Conservation (phyloP, 1,139 yeast genomes). For the Pichia sp. region DNA sequence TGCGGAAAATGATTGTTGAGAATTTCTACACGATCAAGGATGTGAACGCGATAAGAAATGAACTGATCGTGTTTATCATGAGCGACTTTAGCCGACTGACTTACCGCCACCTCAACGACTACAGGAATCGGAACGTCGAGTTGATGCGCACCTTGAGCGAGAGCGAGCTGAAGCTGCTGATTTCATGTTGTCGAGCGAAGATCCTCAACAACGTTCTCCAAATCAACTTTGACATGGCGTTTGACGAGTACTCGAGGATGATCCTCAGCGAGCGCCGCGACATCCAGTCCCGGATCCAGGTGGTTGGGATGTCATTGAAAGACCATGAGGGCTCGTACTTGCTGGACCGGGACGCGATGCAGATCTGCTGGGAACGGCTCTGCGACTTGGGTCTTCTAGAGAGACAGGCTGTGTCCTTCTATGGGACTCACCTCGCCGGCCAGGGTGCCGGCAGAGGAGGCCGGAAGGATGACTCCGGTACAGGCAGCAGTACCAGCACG, state of each 20-base stretch:
- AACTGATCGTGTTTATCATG: constrained; percentile 40
- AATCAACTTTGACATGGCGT: constrained; percentile 70
- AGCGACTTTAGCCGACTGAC: constrained; percentile 2
- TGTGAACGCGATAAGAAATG: constrained; percentile 50
- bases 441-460: background rate
- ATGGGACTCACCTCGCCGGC: background rate
- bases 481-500: background rate
- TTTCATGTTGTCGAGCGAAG: constrained; percentile 70
- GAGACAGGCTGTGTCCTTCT: background rate
- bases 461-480: background rate
- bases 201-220: constrained; percentile 53
- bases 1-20: constrained; percentile 38
- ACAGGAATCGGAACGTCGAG: constrained; percentile 18
- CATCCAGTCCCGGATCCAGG: constrained; percentile 31
- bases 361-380: constrained; percentile 29
- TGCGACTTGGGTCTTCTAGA: constrained; percentile 22
- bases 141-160: constrained; percentile 52
- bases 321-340: constrained; percentile 10
- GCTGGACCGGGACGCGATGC: constrained; percentile 23
- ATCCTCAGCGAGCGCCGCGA: constrained; percentile 45
- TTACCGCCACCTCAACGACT: constrained; percentile 11
- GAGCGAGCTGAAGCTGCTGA: constrained; percentile 61
- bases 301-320: constrained; percentile 18
- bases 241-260: constrained; percentile 66
- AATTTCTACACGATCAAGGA: constrained; percentile 61